Conservation (phyloP, 2,329 filamentous ascomycete species). For the Sporothrix brunneoviolacea region DNA sequence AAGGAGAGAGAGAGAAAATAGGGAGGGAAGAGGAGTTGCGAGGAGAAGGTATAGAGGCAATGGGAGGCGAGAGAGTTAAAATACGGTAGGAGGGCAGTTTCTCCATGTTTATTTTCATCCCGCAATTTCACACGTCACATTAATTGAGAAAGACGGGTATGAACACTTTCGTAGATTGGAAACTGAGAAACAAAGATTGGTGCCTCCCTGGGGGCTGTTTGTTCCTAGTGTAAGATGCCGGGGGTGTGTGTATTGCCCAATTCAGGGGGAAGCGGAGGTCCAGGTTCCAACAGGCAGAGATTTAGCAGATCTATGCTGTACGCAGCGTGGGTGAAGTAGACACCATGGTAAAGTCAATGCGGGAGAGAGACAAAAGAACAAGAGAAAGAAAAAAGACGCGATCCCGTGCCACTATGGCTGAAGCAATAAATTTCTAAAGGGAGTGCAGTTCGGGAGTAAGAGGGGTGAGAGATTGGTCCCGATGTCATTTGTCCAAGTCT, state of each 20-base stretch:
- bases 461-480: background rate
- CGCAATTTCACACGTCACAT: background rate
- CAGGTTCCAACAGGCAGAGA: background rate
- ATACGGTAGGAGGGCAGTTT: background rate
- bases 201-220: background rate
- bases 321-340: background rate
- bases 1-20: background rate
- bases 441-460: background rate
- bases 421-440: conserved; percentile 5
- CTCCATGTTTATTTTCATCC: background rate
- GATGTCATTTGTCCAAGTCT: too few species aligned
- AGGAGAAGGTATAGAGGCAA: background rate
- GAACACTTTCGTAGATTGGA: conserved; percentile 10
- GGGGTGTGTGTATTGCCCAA: too few species aligned
- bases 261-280: conserved; percentile 4
- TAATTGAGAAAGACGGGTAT: conserved; percentile 6
- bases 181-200: conserved; percentile 7
- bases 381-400: background rate
- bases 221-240: too few species aligned
- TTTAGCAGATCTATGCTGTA: too few species aligned
- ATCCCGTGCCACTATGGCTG: conserved; percentile 11
- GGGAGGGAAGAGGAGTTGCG: background rate
- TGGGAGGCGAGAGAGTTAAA: background rate
- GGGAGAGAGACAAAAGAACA: background rate
- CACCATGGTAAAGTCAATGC: background rate